Percentiles rank a stretch among this genome's conserved stretches.
Evolutionary conservation across 2,329 filamentous ascomycete species (phyloP).

Genomic region (Diaporthe sp.): DNA sequence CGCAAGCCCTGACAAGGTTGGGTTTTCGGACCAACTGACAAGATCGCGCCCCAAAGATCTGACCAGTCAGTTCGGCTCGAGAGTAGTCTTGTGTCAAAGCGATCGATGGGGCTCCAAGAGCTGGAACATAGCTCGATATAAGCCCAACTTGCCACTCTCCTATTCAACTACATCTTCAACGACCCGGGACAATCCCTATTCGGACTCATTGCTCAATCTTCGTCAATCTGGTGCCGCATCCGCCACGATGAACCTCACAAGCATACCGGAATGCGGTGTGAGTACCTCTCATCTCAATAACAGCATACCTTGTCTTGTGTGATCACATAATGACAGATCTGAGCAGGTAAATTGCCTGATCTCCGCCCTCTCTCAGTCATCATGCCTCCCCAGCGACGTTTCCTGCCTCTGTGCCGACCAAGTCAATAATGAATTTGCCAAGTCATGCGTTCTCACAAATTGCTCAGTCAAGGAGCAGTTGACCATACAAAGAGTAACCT

Average conservation of each 20-base stretch:
- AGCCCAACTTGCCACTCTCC: constrained; percentile 1
- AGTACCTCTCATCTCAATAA: neutral
- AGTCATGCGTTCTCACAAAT: neutral
- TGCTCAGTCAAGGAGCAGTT: constrained; percentile 25
- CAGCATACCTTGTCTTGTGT: neutral
- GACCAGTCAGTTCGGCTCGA: constrained; percentile 7
- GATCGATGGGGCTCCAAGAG: neutral
- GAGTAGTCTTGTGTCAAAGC: constrained; percentile 16
- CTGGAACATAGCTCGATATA: neutral
- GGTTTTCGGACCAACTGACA: neutral
- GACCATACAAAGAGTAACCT: constrained; percentile 2
- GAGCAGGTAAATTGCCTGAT: constrained; percentile 19
- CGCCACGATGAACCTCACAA: constrained; percentile 21
- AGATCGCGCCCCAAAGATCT: neutral
- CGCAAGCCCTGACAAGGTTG: neutral
- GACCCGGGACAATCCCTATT: neutral
- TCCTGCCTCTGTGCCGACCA: constrained; percentile 34
- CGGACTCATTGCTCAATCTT: neutral
- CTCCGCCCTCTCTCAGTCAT: constrained; percentile 9
- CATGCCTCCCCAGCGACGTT: constrained; percentile 12
- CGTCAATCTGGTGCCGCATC: constrained; percentile 1
- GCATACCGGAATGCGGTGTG: constrained; percentile 26
- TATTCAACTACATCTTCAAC: neutral
- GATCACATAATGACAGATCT: constrained; percentile 3
- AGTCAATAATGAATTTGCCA: constrained; percentile 4